A percentile compares a stretch with the other conserved stretches of the same genome.
Evolutionary conservation across 192 early-diverging fungal genomes (phyloP).

Genomic region (Mortierella claussenii): DNA sequence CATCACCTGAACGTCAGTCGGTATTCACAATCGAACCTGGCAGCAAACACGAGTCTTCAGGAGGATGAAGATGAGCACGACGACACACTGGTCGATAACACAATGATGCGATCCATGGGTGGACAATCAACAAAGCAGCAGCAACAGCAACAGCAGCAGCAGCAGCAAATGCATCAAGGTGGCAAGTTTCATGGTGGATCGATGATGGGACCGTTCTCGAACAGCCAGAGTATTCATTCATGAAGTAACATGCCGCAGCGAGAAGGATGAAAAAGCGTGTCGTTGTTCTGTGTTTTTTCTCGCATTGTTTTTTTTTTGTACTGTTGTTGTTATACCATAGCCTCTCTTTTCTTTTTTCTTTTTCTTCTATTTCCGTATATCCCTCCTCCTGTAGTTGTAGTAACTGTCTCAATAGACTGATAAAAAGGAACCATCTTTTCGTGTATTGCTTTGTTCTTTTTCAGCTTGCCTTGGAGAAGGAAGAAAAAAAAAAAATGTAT

Average conservation of each 20-base stretch:
- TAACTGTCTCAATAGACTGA: too few species aligned
- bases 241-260: too few species aligned
- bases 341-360: too few species aligned
- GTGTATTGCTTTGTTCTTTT: too few species aligned
- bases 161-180: constrained; percentile 12
- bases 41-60: constrained; percentile 5
- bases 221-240: constrained; percentile 13
- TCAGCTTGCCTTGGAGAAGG: too few species aligned
- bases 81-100: constrained; percentile 35
- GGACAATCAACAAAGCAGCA: not conserved
- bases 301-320: too few species aligned
- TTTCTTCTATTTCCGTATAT: too few species aligned
- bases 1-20: not conserved
- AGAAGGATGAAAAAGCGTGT: not conserved
- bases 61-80: constrained; percentile 33
- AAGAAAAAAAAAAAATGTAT: constrained; percentile 10
- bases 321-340: too few species aligned
- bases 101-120: constrained; percentile 33
- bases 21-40: constrained; percentile 21
- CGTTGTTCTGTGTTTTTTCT: too few species aligned
- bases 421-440: too few species aligned
- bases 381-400: too few species aligned
- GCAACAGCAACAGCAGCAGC: constrained; percentile 7
- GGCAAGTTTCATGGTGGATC: constrained; percentile 9
- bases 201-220: not conserved